These are phyloP conservation scores for Fusarium guadeloupense DNA, from an alignment of 2,329 filamentous ascomycete species.

Conservation along the genomic window DNA sequence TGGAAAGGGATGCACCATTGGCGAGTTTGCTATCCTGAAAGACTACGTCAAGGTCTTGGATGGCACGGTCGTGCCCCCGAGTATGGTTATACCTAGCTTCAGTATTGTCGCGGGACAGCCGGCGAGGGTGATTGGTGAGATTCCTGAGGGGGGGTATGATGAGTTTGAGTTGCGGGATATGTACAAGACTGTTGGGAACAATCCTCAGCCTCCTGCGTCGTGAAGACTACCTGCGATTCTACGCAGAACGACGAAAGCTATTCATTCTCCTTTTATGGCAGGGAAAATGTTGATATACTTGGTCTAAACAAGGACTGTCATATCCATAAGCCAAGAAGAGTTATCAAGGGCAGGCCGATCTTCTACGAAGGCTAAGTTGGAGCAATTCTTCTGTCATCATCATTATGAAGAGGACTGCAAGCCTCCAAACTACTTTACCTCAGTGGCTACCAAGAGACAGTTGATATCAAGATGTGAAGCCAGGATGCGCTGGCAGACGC, in stretches of 20 bases:
- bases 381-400: not conserved
- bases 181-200: conserved; percentile 72
- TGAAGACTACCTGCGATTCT: conserved; percentile 28
- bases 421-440: not conserved
- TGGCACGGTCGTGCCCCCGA: conserved; percentile 81
- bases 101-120: conserved; percentile 88
- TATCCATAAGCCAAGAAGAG: not conserved
- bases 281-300: too few species aligned
- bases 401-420: not conserved
- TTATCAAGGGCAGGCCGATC: too few species aligned
- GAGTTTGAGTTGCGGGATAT: conserved; percentile 71
- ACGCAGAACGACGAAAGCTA: not conserved
- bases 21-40: conserved; percentile 90
- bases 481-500: not conserved
- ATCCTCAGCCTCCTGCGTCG: conserved; percentile 49
- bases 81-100: conserved; percentile 93
- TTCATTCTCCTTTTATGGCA: not conserved
- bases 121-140: conserved; percentile 81
- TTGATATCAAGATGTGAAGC: not conserved
- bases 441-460: not conserved
- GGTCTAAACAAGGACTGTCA: not conserved
- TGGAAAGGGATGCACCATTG: conserved; percentile 78
- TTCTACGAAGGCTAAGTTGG: not conserved
- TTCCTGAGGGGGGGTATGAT: conserved; percentile 75
- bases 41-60: conserved; percentile 92